Conservation (phyloP, 73 alveolate genomes). For the Symbiodinium natans region DNA sequence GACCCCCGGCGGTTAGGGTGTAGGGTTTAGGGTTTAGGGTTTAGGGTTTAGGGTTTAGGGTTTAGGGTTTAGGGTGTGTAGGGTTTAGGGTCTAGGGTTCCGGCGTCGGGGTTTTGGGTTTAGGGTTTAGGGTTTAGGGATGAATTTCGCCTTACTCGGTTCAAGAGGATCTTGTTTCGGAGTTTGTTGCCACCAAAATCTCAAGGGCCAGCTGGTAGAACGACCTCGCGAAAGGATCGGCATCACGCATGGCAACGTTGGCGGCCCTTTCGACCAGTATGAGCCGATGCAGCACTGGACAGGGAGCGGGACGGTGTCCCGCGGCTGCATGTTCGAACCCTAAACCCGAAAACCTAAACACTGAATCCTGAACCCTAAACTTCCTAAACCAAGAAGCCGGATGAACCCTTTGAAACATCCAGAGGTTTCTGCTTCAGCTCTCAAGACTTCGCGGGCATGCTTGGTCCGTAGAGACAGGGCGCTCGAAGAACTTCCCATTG, state of each 20-base stretch:
- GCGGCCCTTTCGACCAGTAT: constrained; percentile 91
- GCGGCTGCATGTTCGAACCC: not conserved
- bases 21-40: not conserved
- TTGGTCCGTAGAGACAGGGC: too few relatives aligned
- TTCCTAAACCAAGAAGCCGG: too few relatives aligned
- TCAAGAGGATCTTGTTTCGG: too few relatives aligned
- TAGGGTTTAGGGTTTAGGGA: not conserved
- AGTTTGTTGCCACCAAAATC: too few relatives aligned
- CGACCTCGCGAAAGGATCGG: constrained; percentile 1
- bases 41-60: not conserved
- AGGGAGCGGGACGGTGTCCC: constrained; percentile 6
- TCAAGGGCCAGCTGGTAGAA: too few relatives aligned
- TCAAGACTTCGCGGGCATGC: too few relatives aligned
- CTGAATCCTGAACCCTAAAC: too few relatives aligned
- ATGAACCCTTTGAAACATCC: too few relatives aligned
- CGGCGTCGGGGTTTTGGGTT: not conserved
- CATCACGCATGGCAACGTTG: constrained; percentile 42
- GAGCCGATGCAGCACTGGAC: constrained; percentile 93
- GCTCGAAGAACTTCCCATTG: too few relatives aligned
- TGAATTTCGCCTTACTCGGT: not conserved
- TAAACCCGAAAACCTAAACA: too few relatives aligned
- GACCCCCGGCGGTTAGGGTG: not conserved
- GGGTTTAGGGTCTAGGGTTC: not conserved
- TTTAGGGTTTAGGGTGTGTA: not conserved
- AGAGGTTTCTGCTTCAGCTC: too few relatives aligned